Conservation (phyloP, 441 rosid genomes). For the Pelargonium fulgidum region DNA sequence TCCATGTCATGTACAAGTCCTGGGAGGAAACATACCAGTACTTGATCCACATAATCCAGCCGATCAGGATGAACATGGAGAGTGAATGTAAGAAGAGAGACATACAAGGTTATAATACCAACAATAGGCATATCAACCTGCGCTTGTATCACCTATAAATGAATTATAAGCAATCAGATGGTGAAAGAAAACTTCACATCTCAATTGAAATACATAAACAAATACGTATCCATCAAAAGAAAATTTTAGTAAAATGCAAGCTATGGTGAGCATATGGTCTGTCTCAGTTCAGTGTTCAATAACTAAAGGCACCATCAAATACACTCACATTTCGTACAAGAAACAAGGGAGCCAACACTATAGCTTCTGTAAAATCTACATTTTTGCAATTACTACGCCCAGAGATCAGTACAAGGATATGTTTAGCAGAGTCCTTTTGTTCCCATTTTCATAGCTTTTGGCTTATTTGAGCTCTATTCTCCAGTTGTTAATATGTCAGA, state of each 20-base stretch:
- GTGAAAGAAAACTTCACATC: slow-evolving; percentile 18
- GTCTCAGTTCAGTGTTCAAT: neutral
- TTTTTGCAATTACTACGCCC: neutral
- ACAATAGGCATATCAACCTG: slow-evolving; percentile 63
- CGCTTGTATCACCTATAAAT: slow-evolving; percentile 50
- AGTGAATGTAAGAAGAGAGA: slow-evolving; percentile 60
- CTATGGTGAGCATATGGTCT: neutral
- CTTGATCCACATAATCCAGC: slow-evolving; percentile 68
- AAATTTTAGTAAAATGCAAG: neutral
- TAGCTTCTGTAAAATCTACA: neutral
- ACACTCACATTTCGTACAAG: slow-evolving; percentile 2
- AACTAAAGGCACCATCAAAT: neutral
- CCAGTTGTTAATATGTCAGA: neutral
- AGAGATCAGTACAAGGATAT: neutral
- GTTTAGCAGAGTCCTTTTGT: neutral
- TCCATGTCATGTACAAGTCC: slow-evolving; percentile 5
- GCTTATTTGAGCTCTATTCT: neutral
- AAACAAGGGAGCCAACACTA: neutral
- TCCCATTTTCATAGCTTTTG: neutral
- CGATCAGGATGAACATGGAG: slow-evolving; percentile 66
- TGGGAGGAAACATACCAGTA: slow-evolving; percentile 44
- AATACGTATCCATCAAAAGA: slow-evolving; percentile 5
- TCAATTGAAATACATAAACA: slow-evolving; percentile 17
- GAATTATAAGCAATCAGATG: slow-evolving; percentile 12
- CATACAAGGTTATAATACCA: slow-evolving; percentile 54